Conservation (phyloP, 2,329 filamentous ascomycete species). For the Arthrobotrys conoides region DNA sequence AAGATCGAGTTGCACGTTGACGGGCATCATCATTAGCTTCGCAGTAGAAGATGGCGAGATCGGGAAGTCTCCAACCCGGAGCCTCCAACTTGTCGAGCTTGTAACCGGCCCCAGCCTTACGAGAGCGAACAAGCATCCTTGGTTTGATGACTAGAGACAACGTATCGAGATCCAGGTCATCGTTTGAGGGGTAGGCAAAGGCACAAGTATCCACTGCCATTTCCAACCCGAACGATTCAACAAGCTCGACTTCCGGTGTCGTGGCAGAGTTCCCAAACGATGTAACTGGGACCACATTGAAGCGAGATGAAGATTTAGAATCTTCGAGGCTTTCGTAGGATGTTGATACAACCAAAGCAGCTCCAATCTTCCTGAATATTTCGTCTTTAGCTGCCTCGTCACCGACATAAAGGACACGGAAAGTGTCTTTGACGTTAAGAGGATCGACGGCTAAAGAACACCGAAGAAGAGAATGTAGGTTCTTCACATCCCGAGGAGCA, state of each 20-base stretch:
- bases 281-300: constrained; percentile 71
- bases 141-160: constrained; percentile 52
- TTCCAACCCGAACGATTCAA: constrained; percentile 71
- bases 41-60: constrained; percentile 71
- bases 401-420: constrained; percentile 71
- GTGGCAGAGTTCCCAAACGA: constrained; percentile 69
- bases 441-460: constrained; percentile 69
- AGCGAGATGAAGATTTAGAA: constrained; percentile 68
- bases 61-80: constrained; percentile 70
- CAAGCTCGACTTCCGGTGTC: constrained; percentile 71
- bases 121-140: constrained; percentile 49
- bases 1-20: constrained; percentile 66
- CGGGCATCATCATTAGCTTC: constrained; percentile 68
- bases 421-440: constrained; percentile 69
- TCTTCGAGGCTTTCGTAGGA: constrained; percentile 63
- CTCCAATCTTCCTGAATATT: constrained; percentile 68
- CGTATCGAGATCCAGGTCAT: neutral
- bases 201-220: constrained; percentile 71
- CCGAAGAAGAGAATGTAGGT: constrained; percentile 50
- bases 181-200: constrained; percentile 65
- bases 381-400: constrained; percentile 65
- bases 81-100: constrained; percentile 65
- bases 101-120: constrained; percentile 65
- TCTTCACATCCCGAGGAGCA: constrained; percentile 17
- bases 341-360: constrained; percentile 66